Evolutionary conservation across 805 yeast genomes (phyloP), one percentile per base, ranked within the genome.

Genomic region (Myxozyma neglecta): DNA sequence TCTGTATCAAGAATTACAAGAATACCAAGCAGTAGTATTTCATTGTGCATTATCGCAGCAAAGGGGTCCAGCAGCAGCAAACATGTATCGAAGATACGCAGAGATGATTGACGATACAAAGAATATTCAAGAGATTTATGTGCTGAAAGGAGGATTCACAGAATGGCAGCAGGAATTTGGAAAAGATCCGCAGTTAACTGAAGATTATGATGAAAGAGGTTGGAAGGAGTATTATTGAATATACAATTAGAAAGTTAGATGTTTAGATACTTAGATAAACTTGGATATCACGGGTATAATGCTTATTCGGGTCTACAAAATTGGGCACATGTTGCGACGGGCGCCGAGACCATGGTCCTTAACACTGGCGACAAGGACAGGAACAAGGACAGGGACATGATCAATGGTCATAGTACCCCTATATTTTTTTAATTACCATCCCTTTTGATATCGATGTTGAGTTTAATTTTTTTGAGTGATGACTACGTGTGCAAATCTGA

Each of bases 1-100:
- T 6, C 77, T 75, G 20, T 56, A 54, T 32, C 67, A 70, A n/a
- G 66, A 74, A 46, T 71, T 80, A 39, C 70, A 74, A 10, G 72
- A 70, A n/a, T 60, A 68, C 6, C 76, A 79, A 47, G 84, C 82
- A 57, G 83, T 90, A 0, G 87, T 94, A 0, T 94, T 93, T 76
- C 97, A 94, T 73, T 93, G 99, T 74, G 91, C 92, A 35, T 79
- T 89, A 36, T 87, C 96, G 2, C 98, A 94, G 74, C 96, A 87
- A 62, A 78, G 99, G 56, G 98, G 98, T 0, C 98, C 98, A 0
- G 78, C 89, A 3, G 83, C 97, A 3, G 91, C 97, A 0, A 75
- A 85, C 74, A 78, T 77, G 68, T 87, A 88, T 69, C 70, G 80
- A 65, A 74, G 86, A 59, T 78, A 79, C 65, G 75, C 49, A 65